phyloP scores from a whole-genome alignment of 331 rosid genomes.

The Malus hybrid region DNA sequence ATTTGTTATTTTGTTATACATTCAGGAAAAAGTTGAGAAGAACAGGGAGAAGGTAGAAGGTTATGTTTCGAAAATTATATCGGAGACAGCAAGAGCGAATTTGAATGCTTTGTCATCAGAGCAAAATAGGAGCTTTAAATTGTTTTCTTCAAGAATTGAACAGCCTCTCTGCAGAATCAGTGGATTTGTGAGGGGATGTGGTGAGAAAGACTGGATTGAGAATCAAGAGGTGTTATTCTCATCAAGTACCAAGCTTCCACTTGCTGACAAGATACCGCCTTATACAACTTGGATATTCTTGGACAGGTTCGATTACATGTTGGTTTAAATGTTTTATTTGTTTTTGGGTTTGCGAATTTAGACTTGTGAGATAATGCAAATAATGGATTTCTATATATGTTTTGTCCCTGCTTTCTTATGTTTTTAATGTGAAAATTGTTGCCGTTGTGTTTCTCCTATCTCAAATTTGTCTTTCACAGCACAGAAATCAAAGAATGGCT shows the following conservation, averaged over 20 bases:
- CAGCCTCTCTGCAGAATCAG: conserved; percentile 49
- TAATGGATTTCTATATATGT: not conserved
- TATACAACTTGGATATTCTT: conserved; percentile 95
- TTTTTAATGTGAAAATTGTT: conserved; percentile 1
- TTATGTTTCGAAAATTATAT: conserved; percentile 33
- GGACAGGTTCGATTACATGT: conserved; percentile 47
- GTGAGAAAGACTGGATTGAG: conserved; percentile 49
- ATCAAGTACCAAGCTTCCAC: conserved; percentile 56
- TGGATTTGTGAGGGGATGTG: conserved; percentile 51
- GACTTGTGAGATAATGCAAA: not conserved
- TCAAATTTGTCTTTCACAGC: conserved; percentile 46
- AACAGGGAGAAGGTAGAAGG: conserved; percentile 54
- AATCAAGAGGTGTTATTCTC: conserved; percentile 41
- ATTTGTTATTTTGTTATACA: conserved; percentile 6
- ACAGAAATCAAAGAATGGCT: conserved; percentile 98
- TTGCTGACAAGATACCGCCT: conserved; percentile 59
- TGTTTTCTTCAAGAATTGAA: conserved; percentile 60
- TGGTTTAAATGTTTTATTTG: not conserved
- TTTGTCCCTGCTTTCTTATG: not conserved
- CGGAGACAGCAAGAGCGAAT: conserved; percentile 27
- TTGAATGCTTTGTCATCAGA: conserved; percentile 18
- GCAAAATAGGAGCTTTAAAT: conserved; percentile 26
- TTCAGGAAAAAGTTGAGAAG: conserved; percentile 59
- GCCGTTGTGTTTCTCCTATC: conserved; percentile 37
- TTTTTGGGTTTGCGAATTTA: not conserved